Base-by-base conservation (phyloP, 2,329 filamentous ascomycete species). In the Fonsecaea erecta region DNA sequence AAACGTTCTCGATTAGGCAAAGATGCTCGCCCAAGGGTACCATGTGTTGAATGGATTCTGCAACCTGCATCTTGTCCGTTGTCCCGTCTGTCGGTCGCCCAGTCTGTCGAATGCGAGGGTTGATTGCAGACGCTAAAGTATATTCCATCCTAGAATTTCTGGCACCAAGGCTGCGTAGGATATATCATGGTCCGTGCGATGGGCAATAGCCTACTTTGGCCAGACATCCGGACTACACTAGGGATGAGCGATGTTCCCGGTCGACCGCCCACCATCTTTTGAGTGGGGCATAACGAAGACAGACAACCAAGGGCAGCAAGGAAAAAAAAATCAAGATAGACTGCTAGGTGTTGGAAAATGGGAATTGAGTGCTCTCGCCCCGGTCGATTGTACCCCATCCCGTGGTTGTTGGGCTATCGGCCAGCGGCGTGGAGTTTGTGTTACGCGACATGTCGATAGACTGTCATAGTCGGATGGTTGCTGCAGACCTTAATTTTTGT, bases 401-500 rank as follows among this genome's bases (percentile, higher is more conserved):
- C 58, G 63, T 60, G 63, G 52, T 65, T 60, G 52, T 61, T 46
- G 57, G 43, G 43, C 21, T 11, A 35, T n/a, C 28, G 28, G 24
- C 12, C 52, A 51, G 52, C 30, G 32, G 37, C 11, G 11, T n/a
- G 16, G 24, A 21, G 8, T 48, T 26, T 14, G 55, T 58, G 55
- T 58, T 48, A 58, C 55, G 21, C 14, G 55, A 16, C 24, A 5
- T 9, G 40, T 46, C 16, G 51, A 65, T 14, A 52, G 28, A 43
- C 35, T 57, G 40, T 54, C 34, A 48, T 24, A 46, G 51, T 54
- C 60, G 60, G 64, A 37, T 63, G 43, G 18, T 18, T 59, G 60
- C 60, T 56, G 54, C 48, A 30, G 32, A 63, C 48, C 51, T 60
- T 55, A 26, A 48, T 46, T 56, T n/a, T 63, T 60, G 54, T 63